Conservation (phyloP, 73 alveolate species). For the Paraurostyla sp. region DNA sequence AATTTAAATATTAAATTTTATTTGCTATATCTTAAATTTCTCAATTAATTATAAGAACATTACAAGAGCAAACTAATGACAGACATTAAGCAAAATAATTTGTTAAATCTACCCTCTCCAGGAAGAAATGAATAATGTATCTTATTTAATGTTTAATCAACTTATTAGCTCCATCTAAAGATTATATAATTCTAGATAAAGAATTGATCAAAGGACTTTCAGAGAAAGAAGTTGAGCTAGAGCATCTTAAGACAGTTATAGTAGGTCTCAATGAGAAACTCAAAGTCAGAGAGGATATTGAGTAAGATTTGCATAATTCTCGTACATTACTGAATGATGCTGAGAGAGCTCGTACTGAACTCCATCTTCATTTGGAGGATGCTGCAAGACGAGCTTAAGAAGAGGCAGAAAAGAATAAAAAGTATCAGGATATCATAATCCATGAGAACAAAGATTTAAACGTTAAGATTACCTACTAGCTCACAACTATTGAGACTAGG, state of each 20-base stretch:
- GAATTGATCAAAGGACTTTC: slow-evolving; percentile 71
- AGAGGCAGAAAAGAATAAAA: slow-evolving; percentile 65
- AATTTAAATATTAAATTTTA: too few species aligned
- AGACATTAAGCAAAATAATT: neutral
- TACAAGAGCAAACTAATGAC: too few species aligned
- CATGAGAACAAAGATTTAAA: slow-evolving; percentile 50
- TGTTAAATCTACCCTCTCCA: too few species aligned
- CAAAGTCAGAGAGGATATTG: slow-evolving; percentile 63
- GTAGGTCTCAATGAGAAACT: slow-evolving; percentile 68
- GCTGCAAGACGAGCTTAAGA: slow-evolving; percentile 25
- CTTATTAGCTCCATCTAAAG: neutral
- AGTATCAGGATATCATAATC: slow-evolving; percentile 56
- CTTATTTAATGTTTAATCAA: neutral
- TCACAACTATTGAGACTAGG: neutral
- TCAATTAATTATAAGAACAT: too few species aligned
- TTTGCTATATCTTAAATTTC: too few species aligned
- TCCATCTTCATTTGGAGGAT: slow-evolving; percentile 46
- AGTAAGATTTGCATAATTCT: slow-evolving; percentile 14
- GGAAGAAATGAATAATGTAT: neutral
- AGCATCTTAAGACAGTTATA: slow-evolving; percentile 75
- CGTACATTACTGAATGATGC: neutral
- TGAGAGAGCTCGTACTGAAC: slow-evolving; percentile 56
- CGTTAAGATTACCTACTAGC: neutral
- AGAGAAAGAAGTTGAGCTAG: slow-evolving; percentile 74
- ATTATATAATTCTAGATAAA: slow-evolving; percentile 41